Percentiles rank a stretch among this genome's conserved stretches.
These are phyloP conservation scores for Aspergillus incahuasiensis DNA, from an alignment of 495 filamentous ascomycete species.

Conservation along the genomic window DNA sequence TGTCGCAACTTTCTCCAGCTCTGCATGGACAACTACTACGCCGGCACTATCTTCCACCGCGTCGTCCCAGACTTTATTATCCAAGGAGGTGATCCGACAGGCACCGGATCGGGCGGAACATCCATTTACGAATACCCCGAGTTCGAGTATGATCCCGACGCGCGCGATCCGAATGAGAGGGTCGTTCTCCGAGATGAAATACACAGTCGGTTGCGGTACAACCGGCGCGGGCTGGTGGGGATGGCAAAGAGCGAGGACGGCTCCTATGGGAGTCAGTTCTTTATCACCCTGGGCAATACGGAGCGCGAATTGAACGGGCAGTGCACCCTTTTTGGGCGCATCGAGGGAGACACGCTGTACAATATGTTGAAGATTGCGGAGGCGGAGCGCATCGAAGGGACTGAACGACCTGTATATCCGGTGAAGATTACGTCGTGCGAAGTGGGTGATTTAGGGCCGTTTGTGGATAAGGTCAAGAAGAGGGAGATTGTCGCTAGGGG, in stretches of 20 bases:
- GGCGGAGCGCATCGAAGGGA: conserved; percentile 70
- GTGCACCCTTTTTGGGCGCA: conserved; percentile 91
- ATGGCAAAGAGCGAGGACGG: conserved; percentile 75
- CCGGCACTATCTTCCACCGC: conserved; percentile 87
- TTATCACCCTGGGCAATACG: conserved; percentile 78
- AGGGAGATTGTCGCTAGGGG: conserved; percentile 42
- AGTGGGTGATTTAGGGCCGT: conserved; percentile 73
- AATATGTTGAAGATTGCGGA: conserved; percentile 92
- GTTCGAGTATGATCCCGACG: conserved; percentile 65
- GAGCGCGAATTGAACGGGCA: conserved; percentile 79
- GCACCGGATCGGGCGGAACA: conserved; percentile 86
- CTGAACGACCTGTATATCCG: conserved; percentile 85
- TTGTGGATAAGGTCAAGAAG: conserved; percentile 82
- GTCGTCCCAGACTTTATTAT: conserved; percentile 87
- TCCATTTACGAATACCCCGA: conserved; percentile 84
- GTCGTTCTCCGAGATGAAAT: conserved; percentile 82
- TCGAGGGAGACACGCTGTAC: conserved; percentile 92
- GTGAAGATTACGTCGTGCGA: conserved; percentile 74
- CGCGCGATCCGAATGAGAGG: conserved; percentile 50
- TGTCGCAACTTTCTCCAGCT: conserved; percentile 95
- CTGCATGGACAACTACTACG: conserved; percentile 91
- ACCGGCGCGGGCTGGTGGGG: conserved; percentile 80
- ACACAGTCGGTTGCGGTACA: conserved; percentile 88
- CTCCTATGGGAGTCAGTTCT: conserved; percentile 93
- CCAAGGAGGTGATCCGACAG: conserved; percentile 91